Evolutionary conservation across 2,329 filamentous ascomycete species (phyloP), one percentile per base, ranked within the genome.

Genomic region (Tolypocladium amazonense): DNA sequence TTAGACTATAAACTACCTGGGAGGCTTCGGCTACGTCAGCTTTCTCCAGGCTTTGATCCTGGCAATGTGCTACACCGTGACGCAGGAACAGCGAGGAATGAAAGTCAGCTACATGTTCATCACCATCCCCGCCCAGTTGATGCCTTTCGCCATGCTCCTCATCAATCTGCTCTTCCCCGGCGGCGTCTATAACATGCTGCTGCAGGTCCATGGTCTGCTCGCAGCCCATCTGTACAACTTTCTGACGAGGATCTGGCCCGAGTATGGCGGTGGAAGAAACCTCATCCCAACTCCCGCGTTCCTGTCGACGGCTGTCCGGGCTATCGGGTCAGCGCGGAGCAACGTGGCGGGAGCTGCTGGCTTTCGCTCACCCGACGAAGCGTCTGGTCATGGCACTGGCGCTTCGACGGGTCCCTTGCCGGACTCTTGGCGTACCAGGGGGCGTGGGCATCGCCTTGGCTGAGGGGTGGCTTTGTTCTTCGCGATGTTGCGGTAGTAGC

Each of bases 161-260:
- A 76, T 91, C 67, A 88, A 88, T 14, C 79, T 96, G 27, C 76
- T 97, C 58, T 83, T 89, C 70, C 70, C 67, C 0, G 79, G 75
- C 6, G 87, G 87, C 14, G 79, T 80, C 41, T 65, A 72, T 3
- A 75, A 75, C 23, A 81, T 89, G 14, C 70, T 89, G 59, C 68
- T 86, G 4, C 86, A 95, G 69, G 73, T 85, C 5, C 89, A 84
- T 39, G 94, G 94, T n/a, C 79, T 99, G 14, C 64, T 96, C 52
- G 90, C 92, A 15, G 92, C 92, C 5, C 94, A 99, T 72, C 69
- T 94, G 25, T 96, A 91, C 74, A 90, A 97, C 71, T 99, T 97
- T 70, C 73, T 97, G 56, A 91, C 89, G 2, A 84, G 90, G 56
- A 81, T 97, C 50, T 97, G 92, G 80, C 94, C 94, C 6, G 85